Base-by-base conservation (phyloP, 345 rosid species). In the Diplotaxis tenuifolia region DNA sequence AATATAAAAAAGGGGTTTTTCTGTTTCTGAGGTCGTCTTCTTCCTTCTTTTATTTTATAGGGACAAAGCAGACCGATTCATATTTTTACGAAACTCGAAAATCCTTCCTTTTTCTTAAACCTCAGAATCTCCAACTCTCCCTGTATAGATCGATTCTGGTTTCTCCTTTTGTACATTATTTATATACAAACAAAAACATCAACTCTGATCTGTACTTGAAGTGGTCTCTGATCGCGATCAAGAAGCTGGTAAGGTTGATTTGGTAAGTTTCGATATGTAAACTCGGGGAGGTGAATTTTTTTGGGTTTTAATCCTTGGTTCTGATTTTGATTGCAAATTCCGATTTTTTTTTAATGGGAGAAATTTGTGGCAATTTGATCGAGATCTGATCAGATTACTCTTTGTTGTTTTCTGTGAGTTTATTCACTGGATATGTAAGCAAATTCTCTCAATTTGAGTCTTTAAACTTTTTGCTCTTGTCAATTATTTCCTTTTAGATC, bases 21-120 rank as follows among this genome's bases (percentile, higher is more conserved):
- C 15, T 56, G 72, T 67, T 67, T 67, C n/a, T n/a, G n/a, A n/a
- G n/a, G n/a, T 77, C 60, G 68, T 73, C 81, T 49, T 67, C 81
- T 73, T 67, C 50, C 14, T 60, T 72, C 31, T 22, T 61, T n/a
- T 66, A 8, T 54, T 70, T 72, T 78, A 16, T 19, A 55, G 38
- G 27, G 73, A 72, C 73, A 72, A 61, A 11, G 7, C 54, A 47
- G 77, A 61, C 76, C 23, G 25, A 53, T 67, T 66, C 56, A 15
- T 20, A 75, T n/a, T n/a, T n/a, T n/a, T n/a, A 42, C 50, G 50
- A 21, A 65, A 31, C 18, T 55, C 50, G 40, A 42, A 10, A 58
- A 23, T 64, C 67, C 59, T 71, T 36, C 56, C 16, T 55, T 22
- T 50, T 63, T 40, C 45, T 71, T 62, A 63, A 58, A 58, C 36